phyloP scores from a whole-genome alignment of 2,329 filamentous ascomycete species.

The Elsinoe necatrix region DNA sequence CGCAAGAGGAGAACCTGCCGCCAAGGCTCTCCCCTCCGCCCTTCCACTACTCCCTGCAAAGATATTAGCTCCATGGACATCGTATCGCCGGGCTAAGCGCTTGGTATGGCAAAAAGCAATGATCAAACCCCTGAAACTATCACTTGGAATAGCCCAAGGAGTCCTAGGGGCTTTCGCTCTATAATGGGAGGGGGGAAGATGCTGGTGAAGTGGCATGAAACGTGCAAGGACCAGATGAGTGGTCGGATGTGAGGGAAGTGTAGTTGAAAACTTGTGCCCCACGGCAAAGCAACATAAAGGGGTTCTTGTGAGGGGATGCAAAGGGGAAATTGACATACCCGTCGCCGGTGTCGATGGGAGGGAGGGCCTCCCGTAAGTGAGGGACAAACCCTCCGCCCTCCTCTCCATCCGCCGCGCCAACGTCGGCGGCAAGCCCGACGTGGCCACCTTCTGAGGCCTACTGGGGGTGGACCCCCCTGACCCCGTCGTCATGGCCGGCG shows the following conservation, averaged over 20 bases:
- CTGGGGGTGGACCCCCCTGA: conserved; percentile 8
- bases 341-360: background rate
- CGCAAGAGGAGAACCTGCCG: conserved; percentile 5
- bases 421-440: background rate
- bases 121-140: background rate
- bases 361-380: background rate
- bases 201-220: background rate
- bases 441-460: no score
- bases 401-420: background rate
- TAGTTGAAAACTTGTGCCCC: background rate
- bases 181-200: background rate
- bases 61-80: background rate
- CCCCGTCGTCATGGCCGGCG: conserved; percentile 1
- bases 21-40: background rate
- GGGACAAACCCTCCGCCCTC: background rate
- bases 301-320: no score
- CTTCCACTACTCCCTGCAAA: background rate
- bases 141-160: background rate
- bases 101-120: background rate
- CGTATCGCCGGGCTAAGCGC: background rate
- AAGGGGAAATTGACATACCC: background rate
- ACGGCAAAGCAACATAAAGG: background rate
- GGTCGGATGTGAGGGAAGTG: background rate
- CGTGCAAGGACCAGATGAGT: background rate
- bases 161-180: background rate